Evolutionary conservation across 495 filamentous ascomycete species (phyloP).

Genomic region (Lasiosphaeria hispida): DNA sequence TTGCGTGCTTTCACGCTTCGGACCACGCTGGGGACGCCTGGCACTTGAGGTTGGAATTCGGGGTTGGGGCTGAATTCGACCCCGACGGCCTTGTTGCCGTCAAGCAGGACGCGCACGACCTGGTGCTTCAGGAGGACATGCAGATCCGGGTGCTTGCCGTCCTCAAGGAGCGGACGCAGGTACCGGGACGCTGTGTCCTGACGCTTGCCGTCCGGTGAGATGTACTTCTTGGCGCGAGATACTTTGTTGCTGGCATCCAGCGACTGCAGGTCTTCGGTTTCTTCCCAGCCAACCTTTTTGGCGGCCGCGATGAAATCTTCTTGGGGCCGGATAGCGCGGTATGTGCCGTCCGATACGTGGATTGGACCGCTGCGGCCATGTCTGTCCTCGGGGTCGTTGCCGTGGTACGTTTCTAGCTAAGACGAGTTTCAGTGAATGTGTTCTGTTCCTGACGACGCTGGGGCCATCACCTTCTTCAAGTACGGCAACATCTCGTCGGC

Average conservation of each 20-base stretch:
- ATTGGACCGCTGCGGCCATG: constrained; percentile 54
- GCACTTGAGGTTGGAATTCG: neutral
- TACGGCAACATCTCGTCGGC: constrained; percentile 51
- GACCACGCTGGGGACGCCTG: neutral
- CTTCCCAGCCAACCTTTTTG: constrained; percentile 39
- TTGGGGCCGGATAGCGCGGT: constrained; percentile 28
- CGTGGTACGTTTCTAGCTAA: constrained; percentile 52
- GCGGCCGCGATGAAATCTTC: constrained; percentile 47
- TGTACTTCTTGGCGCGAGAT: constrained; percentile 29
- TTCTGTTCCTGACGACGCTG: too few relatives aligned
- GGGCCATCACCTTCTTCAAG: constrained; percentile 47
- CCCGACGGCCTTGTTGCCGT: constrained; percentile 42
- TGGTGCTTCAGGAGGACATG: constrained; percentile 50
- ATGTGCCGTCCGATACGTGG: constrained; percentile 43
- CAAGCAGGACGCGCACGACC: constrained; percentile 50
- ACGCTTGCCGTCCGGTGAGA: constrained; percentile 42
- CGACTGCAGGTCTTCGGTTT: constrained; percentile 43
- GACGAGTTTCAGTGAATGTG: neutral
- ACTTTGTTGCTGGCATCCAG: constrained; percentile 37
- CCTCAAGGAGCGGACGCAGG: constrained; percentile 44
- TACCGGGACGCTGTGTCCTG: constrained; percentile 46
- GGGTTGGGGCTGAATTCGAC: constrained; percentile 43
- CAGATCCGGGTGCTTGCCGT: constrained; percentile 47
- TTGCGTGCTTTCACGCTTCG: constrained; percentile 45
- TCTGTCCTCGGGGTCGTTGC: constrained; percentile 15